These are phyloP conservation scores for Chlorella variabilis DNA, from an alignment of 163 green algal genomes.

Conservation along the genomic window DNA sequence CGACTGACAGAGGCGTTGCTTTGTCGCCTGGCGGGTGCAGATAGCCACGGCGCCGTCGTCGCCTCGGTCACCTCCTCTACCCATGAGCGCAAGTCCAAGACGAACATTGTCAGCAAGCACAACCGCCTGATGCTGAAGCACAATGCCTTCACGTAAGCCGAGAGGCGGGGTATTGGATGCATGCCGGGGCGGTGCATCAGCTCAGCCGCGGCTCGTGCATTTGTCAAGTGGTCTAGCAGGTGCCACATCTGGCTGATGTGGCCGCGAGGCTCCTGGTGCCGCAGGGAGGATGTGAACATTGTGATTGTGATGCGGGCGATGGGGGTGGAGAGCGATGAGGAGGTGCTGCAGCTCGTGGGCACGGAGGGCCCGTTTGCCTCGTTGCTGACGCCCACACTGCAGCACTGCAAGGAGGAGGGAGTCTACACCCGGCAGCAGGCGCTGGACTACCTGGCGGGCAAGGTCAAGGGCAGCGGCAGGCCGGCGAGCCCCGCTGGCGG, in stretches of 20 bases:
- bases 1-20: no score
- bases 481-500: neutral
- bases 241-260: no score
- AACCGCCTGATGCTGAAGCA: conserved; percentile 75
- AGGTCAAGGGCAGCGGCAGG: conserved; percentile 60
- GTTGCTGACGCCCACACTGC: conserved; percentile 69
- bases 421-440: conserved; percentile 91
- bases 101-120: conserved; percentile 85
- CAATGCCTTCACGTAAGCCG: conserved; percentile 87
- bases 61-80: conserved; percentile 91
- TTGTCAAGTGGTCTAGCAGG: no score
- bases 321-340: conserved; percentile 94
- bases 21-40: no score
- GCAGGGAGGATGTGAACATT: conserved; percentile 88
- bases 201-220: no score
- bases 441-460: conserved; percentile 87
- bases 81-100: conserved; percentile 99
- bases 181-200: neutral
- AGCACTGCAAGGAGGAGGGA: conserved; percentile 80
- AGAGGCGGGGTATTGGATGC: neutral
- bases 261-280: no score
- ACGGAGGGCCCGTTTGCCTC: conserved; percentile 48
- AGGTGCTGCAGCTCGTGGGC: conserved; percentile 91
- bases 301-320: conserved; percentile 94
- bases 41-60: conserved; percentile 56